Base-by-base conservation (phyloP, 108 stramenopile genomes). In the Epithemia pelagica region DNA sequence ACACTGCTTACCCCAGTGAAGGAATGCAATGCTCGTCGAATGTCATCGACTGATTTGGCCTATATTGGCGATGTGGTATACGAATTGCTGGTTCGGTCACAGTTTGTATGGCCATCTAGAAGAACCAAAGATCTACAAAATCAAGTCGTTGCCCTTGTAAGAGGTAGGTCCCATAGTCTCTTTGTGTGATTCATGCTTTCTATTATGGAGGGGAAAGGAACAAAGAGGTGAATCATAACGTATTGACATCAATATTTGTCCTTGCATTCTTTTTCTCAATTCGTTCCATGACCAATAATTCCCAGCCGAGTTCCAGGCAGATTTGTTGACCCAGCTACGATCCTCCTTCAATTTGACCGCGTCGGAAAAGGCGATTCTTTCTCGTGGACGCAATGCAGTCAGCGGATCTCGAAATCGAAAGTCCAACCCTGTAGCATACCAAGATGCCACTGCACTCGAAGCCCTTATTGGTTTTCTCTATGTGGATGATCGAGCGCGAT, bases 381-480 rank as follows among this genome's bases (percentile, higher is more conserved):
- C 68, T 58, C 71, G 92, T 68, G 92, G 92, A 31, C 78, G 92
- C 24, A 94, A 94, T 81, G 73, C 87, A 0, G 74, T 68, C 1
- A 78, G 82, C 52, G 59, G 70, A 57, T 65, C 69, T 0, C 55
- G 64, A 8, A 78, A 71, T 25, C 69, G 77, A 31, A 71, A 75
- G 7, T 61, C 77, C 31, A 73, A 82, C 31, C 78, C 86, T 24
- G 74, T 73, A 26, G 80, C 77, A 0, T 89, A 88, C 59, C 89
- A 91, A 77, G 92, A 91, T 82, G 82, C 92, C 21, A 91, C 89
- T 46, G 86, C 92, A 28, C 76, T 94, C 28, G 92, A 94, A 69
- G 88, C 89, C 23, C 62, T 94, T 59, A 54, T 94, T 61, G 92
- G 92, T 28, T 94, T 88, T 61, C 58, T 87, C 2, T 94, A 85